Base-by-base conservation (phyloP, 2,329 filamentous ascomycete genomes). In the Hansfordia pulvinata region DNA sequence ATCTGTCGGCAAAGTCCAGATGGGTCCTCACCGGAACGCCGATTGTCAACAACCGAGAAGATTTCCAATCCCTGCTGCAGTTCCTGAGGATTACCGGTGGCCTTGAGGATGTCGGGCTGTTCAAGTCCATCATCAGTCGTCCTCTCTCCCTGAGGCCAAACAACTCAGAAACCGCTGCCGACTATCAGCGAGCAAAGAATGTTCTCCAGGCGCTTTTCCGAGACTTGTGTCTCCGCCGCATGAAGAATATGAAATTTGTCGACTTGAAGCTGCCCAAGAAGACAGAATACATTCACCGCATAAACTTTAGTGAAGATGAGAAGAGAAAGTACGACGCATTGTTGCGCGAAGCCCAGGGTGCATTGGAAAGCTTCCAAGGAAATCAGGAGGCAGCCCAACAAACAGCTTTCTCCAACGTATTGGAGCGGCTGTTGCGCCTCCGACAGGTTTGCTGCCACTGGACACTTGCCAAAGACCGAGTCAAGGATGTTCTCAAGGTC, bases 381-480 rank as follows among this genome's bases (percentile, higher is more conserved):
- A 55, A 42, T 36, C 57, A 48, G 10, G 50, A 40, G 42, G 46
- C 49, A 15, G 53, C 54, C 20, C 50, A 62, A 39, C 48, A 54
- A 28, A 60, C 69, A 3, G 64, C 64, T 2, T 92, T 90, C 44
- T 73, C 78, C 7, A 69, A 77, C 40, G 63, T 93, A 1, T 64
- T 93, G 8, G 84, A 93, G 50, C 69, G 85, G 10, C 62, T 93
- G 4, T 67, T 93, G 5, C 75, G 86, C 9, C 69, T 93, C 37
- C 71, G 86, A 11, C 85, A 93, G 53, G 69, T 80, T n/a, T 93
- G 85, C 52, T 85, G 88, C 37, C 85, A 93, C 47, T 92, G 83
- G 82, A 76, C 77, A 7, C 64, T 94, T 8, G 83, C 81, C 43
- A 77, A 75, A 26, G 64, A 78, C 17, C 74, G 81, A 9, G 64